Conservation (phyloP, 192 early-diverging fungal genomes). For the Gamsiella multidivaricata region DNA sequence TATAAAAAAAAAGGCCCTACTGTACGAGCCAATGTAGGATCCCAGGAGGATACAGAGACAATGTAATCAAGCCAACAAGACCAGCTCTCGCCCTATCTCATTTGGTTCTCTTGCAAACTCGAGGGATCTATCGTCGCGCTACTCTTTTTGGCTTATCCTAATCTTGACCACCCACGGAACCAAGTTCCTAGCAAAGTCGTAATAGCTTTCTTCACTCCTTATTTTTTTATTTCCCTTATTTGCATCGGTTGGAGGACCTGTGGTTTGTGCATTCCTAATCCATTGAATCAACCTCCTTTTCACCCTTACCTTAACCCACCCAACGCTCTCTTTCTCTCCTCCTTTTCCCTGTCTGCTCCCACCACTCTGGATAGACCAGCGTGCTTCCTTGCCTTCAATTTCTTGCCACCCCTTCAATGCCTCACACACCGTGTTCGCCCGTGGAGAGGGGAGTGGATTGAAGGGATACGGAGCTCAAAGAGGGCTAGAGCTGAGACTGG, state of each 20-base stretch:
- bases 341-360: not conserved
- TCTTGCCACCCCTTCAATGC: constrained; percentile 8
- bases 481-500: constrained; percentile 7
- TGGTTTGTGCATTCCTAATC: constrained; percentile 1
- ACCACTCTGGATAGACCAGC: not conserved
- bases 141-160: not conserved
- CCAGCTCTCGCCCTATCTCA: too few relatives aligned
- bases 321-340: not conserved
- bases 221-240: constrained; percentile 3
- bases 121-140: too few relatives aligned
- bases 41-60: too few relatives aligned
- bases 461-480: constrained; percentile 4
- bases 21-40: too few relatives aligned
- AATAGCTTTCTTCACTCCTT: not conserved
- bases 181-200: too few relatives aligned
- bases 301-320: not conserved
- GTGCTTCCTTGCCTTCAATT: constrained; percentile 1
- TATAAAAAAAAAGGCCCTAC: too few relatives aligned
- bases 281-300: constrained; percentile 12
- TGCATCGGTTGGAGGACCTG: not conserved
- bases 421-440: constrained; percentile 10
- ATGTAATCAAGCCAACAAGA: too few relatives aligned
- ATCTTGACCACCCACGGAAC: too few relatives aligned
- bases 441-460: not conserved
- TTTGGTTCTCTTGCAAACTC: too few relatives aligned